These are phyloP conservation scores for Phoenix dactylifera DNA, from an alignment of 176 grass and related monocot species.

Conservation along the genomic window DNA sequence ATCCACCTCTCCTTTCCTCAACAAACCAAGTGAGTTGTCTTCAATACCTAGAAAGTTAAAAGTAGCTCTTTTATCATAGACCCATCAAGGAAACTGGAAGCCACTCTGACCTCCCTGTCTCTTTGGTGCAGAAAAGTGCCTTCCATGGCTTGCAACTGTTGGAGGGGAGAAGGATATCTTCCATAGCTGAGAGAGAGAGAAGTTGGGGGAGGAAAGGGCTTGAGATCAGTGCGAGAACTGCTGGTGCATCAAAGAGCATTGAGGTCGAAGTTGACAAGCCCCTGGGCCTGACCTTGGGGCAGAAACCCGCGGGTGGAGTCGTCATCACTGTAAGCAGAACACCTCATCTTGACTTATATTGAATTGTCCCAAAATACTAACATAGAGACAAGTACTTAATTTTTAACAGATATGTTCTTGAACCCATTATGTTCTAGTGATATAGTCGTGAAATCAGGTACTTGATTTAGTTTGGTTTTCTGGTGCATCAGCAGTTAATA, in stretches of 20 bases:
- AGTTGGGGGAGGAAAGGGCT: constrained; percentile 23
- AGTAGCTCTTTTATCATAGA: not conserved
- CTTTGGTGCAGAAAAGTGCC: constrained; percentile 39
- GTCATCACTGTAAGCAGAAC: constrained; percentile 53
- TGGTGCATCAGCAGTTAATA: too few relatives aligned
- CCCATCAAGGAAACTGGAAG: not conserved
- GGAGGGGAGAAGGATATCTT: constrained; percentile 21
- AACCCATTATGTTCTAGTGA: too few relatives aligned
- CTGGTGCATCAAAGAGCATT: constrained; percentile 62
- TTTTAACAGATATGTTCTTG: too few relatives aligned
- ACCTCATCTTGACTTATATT: too few relatives aligned
- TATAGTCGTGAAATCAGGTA: too few relatives aligned
- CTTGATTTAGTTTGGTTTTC: too few relatives aligned
- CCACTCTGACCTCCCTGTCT: constrained; percentile 6
- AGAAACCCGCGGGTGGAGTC: constrained; percentile 82
- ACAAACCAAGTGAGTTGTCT: constrained; percentile 19
- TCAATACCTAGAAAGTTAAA: not conserved
- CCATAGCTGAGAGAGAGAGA: not conserved
- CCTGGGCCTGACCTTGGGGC: constrained; percentile 70
- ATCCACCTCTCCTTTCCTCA: constrained; percentile 11
- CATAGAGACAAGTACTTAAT: too few relatives aligned
- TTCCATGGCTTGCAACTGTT: constrained; percentile 55
- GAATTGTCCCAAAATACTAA: too few relatives aligned
- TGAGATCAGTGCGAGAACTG: constrained; percentile 61
- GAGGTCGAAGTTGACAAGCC: constrained; percentile 97